phyloP scores from a whole-genome alignment of 805 yeast genomes.

The Myxozyma melibiosi region DNA sequence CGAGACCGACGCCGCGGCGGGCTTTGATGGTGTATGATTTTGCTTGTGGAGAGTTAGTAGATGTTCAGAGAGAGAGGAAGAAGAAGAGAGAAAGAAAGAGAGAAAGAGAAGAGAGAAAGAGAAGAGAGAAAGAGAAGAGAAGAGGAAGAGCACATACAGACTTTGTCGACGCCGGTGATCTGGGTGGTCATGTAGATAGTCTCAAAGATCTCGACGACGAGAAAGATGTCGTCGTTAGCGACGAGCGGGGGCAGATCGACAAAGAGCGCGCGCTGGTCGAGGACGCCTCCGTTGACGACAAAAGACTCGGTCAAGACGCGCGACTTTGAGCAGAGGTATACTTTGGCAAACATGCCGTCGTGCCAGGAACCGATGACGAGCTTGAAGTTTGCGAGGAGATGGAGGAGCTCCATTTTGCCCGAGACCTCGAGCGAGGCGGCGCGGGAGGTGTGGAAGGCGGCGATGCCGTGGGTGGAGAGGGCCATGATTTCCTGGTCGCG shows the following conservation, averaged over 20 bases:
- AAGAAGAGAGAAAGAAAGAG: neutral
- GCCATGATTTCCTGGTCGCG: constrained; percentile 71
- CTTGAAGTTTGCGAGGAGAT: constrained; percentile 75
- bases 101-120: too few relatives aligned
- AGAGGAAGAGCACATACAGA: neutral
- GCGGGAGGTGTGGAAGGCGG: constrained; percentile 5
- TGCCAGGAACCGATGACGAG: constrained; percentile 39
- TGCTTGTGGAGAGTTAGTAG: constrained; percentile 1
- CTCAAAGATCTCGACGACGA: constrained; percentile 77
- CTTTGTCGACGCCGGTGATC: constrained; percentile 2
- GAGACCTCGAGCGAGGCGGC: neutral
- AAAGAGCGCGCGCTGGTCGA: constrained; percentile 57
- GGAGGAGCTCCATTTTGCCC: constrained; percentile 48
- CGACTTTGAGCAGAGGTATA: constrained; percentile 62
- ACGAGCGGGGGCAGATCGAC: constrained; percentile 67
- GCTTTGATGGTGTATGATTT: constrained; percentile 37
- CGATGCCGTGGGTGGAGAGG: constrained; percentile 46
- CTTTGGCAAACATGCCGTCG: constrained; percentile 50
- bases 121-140: too few relatives aligned
- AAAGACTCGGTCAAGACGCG: constrained; percentile 78
- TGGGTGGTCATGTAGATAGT: constrained; percentile 24
- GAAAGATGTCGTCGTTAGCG: constrained; percentile 64
- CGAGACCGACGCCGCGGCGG: constrained; percentile 83
- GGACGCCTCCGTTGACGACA: constrained; percentile 50
- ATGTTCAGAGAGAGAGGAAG: too few relatives aligned